Base-by-base conservation (phyloP, 805 yeast species). In the Candida piceae region DNA sequence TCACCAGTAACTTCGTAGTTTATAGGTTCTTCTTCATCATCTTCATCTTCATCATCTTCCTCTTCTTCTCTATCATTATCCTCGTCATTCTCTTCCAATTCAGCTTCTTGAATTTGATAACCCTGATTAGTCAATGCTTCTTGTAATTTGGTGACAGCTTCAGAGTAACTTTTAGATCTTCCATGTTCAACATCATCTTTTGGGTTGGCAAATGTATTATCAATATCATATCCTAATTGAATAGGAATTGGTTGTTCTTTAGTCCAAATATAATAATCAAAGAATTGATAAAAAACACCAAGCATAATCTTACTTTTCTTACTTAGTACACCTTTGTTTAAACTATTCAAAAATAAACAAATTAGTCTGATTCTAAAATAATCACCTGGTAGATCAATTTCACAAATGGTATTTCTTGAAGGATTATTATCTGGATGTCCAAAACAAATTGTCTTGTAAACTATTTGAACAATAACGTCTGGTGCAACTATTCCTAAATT, bases 391-490 rank as follows among this genome's bases (percentile, higher is more conserved):
- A 62, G 62, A 59, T 88, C 96, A n/a, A 70, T 35, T 13, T 62
- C 70, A 21, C 67, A 62, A 3, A 52, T 28, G 4, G 39, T 45
- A 16, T 62, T 64, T 6, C 71, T 69, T 8, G 52, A 58, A 1
- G 94, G 89, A 34, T 70, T 70, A 36, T 75, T 75, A 39, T 68
- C 64, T 0, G 72, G 70, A 62, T 84, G 80, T 0, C 95, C 95
- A 55, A 63, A 74, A 29, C 80, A 74, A 4, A 85, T 40, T 7
- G 84, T 67, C 41, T 69, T 67, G 57, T 70, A 81, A 11, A 80
- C 44, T 3, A 80, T 53, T 30, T 76, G 78, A 31, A 72, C 56
- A 2, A 83, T 40, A 4, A 72, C 66, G 11, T 62, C 60, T 35
- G 67, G 58, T 21, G 66, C 63, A 10, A 86, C 47, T 7, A 81